Percentiles rank a stretch among this genome's conserved stretches.
These are phyloP conservation scores for Eutypella sp. DNA, from an alignment of 2,329 filamentous ascomycete species.

Conservation along the genomic window DNA sequence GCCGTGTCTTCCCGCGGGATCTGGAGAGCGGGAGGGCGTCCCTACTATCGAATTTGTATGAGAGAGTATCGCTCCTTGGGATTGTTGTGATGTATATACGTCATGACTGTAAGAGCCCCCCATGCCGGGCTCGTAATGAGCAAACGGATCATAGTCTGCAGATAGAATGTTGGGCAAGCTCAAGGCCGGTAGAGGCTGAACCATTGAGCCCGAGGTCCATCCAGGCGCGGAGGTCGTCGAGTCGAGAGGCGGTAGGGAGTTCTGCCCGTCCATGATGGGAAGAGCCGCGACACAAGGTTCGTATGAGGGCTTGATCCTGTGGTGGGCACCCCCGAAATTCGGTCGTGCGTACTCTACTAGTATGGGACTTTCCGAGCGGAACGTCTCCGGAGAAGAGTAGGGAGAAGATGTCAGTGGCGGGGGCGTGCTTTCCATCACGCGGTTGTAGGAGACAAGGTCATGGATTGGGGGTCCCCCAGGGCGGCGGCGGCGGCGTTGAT, in stretches of 20 bases:
- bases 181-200: slow-evolving; percentile 36
- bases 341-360: slow-evolving; percentile 45
- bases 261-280: slow-evolving; percentile 31
- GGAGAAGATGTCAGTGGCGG: slow-evolving; percentile 42
- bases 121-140: slow-evolving; percentile 39
- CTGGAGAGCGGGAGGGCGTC: slow-evolving; percentile 27
- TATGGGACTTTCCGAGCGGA: slow-evolving; percentile 36
- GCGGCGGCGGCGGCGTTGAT: neutral
- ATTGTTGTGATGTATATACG: slow-evolving; percentile 37
- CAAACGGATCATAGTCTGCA: slow-evolving; percentile 48
- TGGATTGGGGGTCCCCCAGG: neutral
- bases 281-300: slow-evolving; percentile 34
- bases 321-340: slow-evolving; percentile 36
- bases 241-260: slow-evolving; percentile 33
- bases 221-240: slow-evolving; percentile 34
- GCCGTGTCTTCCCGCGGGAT: slow-evolving; percentile 25
- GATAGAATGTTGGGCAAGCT: slow-evolving; percentile 42
- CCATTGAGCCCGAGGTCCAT: slow-evolving; percentile 37
- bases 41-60: slow-evolving; percentile 22
- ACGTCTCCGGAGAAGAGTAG: slow-evolving; percentile 38
- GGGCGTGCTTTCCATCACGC: slow-evolving; percentile 46
- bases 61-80: slow-evolving; percentile 25
- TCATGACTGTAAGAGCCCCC: slow-evolving; percentile 41
- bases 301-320: slow-evolving; percentile 38
- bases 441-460: slow-evolving; percentile 4